Base-by-base conservation (phyloP, 441 rosid genomes). In the Gossypium lobatum region DNA sequence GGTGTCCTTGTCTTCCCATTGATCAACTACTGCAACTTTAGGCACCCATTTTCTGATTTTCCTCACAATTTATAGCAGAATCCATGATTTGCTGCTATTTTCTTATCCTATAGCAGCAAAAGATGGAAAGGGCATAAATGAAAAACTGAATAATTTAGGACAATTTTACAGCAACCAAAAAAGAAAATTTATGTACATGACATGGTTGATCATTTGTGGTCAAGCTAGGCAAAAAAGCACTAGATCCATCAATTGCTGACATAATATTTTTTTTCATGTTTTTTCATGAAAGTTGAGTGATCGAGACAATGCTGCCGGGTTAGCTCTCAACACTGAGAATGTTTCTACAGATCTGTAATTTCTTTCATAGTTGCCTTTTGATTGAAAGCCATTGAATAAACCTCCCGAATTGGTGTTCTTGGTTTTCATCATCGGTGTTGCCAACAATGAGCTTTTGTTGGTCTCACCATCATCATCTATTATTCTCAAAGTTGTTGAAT, bases 221-320 rank as follows among this genome's bases (percentile, higher is more conserved):
- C 37, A 31, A 31, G 37, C 37, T 31, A 31, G 37, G 37, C 37
- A 31, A 31, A 31, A 31, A 31, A 31, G 37, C 61, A 21, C 28
- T 21, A 10, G 61, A 57, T 39, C 28, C 37, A 31, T 31, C 37
- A 4, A 2, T 6, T 34, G 61, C 74, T 16, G 64, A 31, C 7
- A 20, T 26, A 50, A 37, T 50, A 7, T 62, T 13, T 4, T 13
- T 14, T 4, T 3, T 72, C 73, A 81, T 50, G 71, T 77, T 79
- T 70, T 81, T 66, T 86, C 89, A 0, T 78, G 85, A 82, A 88
- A 88, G 75, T 81, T 79, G 77, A 80, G 70, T 39, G 91, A 81
- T 55, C 91, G 83, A 73, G 75, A 84, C 80, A 85, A 64, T 48
- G 93, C 93, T 13, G 88, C 91, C 21, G 91, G 93, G 78, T 88